Evolutionary conservation across 228 moss, liverwort and hornwort genomes (phyloP).

Genomic region (Sphagnum fallax): DNA sequence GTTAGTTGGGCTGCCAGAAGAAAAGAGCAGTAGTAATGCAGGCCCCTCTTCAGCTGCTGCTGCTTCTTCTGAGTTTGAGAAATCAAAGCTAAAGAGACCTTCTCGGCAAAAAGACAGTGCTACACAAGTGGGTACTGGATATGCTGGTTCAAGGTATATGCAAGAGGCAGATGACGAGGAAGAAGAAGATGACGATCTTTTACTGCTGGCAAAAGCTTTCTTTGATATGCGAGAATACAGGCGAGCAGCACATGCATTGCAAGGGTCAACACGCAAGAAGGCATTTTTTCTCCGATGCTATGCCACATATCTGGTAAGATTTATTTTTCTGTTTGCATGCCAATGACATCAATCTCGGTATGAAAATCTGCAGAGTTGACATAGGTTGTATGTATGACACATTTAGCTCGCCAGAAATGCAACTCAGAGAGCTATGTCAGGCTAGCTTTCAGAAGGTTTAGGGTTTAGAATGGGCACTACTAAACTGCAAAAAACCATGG

Average conservation of each 20-base stretch:
- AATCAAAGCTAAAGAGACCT: conserved; percentile 45
- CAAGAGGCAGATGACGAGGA: conserved; percentile 41
- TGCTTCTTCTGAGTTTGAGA: conserved; percentile 16
- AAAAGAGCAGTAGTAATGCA: conserved; percentile 12
- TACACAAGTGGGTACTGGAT: conserved; percentile 20
- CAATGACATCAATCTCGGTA: no score
- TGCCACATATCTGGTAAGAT: conserved; percentile 84
- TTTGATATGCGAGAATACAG: conserved; percentile 89
- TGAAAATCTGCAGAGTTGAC: no score
- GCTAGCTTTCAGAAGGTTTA: no score
- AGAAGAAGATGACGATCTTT: conserved; percentile 72
- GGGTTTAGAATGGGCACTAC: no score
- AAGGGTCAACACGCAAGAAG: conserved; percentile 55
- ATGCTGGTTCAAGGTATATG: conserved; percentile 1
- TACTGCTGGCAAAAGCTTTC: conserved; percentile 73
- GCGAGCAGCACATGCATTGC: conserved; percentile 76
- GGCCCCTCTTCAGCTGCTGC: conserved; percentile 6
- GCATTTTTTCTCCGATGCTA: conserved; percentile 85
- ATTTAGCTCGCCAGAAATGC: no score
- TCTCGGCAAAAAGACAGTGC: conserved; percentile 42
- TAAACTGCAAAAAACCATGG: no score
- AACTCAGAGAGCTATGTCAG: no score
- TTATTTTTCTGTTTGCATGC: not conserved
- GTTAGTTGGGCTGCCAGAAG: conserved; percentile 69
- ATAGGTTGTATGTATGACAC: no score